Evolutionary conservation across 495 filamentous ascomycete genomes (phyloP), one percentile per base, ranked within the genome.

Genomic region (Trichocladium uniseriatum): DNA sequence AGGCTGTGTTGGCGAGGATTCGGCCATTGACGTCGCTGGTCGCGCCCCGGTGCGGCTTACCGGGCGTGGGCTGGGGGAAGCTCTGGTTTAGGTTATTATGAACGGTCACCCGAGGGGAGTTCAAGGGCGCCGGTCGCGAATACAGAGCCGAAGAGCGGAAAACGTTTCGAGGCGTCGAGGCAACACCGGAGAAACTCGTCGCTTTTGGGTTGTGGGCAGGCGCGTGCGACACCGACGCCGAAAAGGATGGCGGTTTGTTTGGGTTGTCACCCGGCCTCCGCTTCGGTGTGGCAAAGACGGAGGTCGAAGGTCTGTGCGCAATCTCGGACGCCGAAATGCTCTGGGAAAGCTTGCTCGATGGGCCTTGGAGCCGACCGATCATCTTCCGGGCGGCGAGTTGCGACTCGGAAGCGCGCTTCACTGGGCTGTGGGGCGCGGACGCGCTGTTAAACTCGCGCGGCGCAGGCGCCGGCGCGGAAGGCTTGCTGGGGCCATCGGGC

Each of bases 91-190:
- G 18, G 0, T 57, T 56, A 38, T 48, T 55, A n/a, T n/a, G n/a
- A 2, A 56, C 38, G 1, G 66, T 56, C 38, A 69, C 55, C 34
- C 51, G 58, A 7, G 72, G 66, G 21, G 70, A 61, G 52, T 58
- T 62, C 6, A 64, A 61, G 2, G 55, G 45, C 10, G 45, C 52
- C 14, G 60, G 61, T n/a, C 64, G 57, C 40, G 59, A 42, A 29
- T 58, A 59, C 15, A 62, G 42, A 47, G 59, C 61, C 18, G 70
- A 67, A 2, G 66, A 65, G 24, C 67, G 65, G 54, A 74, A 76
- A 22, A 72, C 47, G 49, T 67, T 70, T 57, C 51, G 61, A 3
- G 60, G 51, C 5, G 62, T 52, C 31, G 57, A 56, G 6, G 51
- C 32, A 13, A 56, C 35, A 19, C 62, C 60, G 3, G 57, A 57